Evolutionary conservation across 129 eudicot genomes (phyloP), one percentile per base, ranked within the genome.

Genomic region (Saussurea involucrata): DNA sequence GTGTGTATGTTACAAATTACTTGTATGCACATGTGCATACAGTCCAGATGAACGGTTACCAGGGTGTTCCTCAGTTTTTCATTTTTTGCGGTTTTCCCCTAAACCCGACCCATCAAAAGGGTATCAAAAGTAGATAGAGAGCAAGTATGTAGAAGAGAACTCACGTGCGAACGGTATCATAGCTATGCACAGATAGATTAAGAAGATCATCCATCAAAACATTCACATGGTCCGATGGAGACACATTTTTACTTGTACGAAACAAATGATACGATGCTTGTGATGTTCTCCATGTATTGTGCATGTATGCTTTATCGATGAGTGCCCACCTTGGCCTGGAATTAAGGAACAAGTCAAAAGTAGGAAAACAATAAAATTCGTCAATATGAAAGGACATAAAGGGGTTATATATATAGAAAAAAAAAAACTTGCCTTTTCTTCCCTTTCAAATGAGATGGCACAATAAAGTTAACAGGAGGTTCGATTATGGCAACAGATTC

Each of bases 321-420:
- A 89, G 96, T 49, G 97, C 97, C 99, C 99, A 95, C 66, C 91
- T 77, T 68, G 99, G 99, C 84, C 99, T 95, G 74, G 49, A 37
- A 67, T 21, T 25, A 58, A 69, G 32, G n/a, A 75, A 27, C 66
- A 37, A 57, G 68, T 80, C 68, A 73, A 53, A 75, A 79, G 27
- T 15, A 53, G 7, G 8, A 42, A 10, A 24, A n/a, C 61, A 55
- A 27, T n/a, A 63, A 8, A 31, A 8, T 3, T 18, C 29, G 40
- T 42, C 63, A 40, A 13, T 69, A 3, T 72, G 46, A 22, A 63
- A 63, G 9, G 31, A 34, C 8, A 32, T 18, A 68, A 40, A 40
- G 49, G 44, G 44, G 44, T 36, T 29, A 64, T 34, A 68, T 61
- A 25, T 12, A 55, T n/a, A n/a, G n/a, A 6, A 10, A 63, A 53